Evolutionary conservation across 169 alveolate species (phyloP).

Genomic region (Cryptosporidium sp.): DNA sequence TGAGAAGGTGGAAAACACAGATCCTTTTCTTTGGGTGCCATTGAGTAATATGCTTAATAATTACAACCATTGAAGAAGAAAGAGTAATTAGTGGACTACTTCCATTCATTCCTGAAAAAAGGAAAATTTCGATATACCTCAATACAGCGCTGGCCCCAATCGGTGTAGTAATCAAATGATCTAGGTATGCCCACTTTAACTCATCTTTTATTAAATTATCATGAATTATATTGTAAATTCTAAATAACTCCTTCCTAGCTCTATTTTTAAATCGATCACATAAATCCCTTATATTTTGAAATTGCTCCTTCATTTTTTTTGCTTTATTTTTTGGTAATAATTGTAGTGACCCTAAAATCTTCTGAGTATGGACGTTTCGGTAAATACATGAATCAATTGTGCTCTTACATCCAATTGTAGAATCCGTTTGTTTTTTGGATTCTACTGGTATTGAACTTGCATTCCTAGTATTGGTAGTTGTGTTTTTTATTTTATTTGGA

Average conservation of each 20-base stretch:
- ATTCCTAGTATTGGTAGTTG: neutral
- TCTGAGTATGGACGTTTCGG: conserved; percentile 64
- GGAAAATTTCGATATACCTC: conserved; percentile 47
- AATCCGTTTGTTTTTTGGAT: conserved; percentile 13
- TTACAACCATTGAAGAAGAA: conserved; percentile 46
- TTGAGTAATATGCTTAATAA: conserved; percentile 48
- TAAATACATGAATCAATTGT: conserved; percentile 72
- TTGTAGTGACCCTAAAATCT: conserved; percentile 55
- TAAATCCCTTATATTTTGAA: conserved; percentile 55
- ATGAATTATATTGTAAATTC: conserved; percentile 56
- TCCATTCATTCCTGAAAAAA: conserved; percentile 9
- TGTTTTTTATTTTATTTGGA: neutral
- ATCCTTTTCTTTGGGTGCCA: conserved; percentile 72
- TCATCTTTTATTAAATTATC: conserved; percentile 59
- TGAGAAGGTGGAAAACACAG: conserved; percentile 61
- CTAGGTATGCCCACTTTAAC: conserved; percentile 71
- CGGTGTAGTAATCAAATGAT: conserved; percentile 56
- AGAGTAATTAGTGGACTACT: conserved; percentile 18
- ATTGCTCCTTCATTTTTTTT: conserved; percentile 60
- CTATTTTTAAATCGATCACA: conserved; percentile 44
- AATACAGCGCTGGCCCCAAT: conserved; percentile 72
- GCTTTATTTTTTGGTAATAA: conserved; percentile 44
- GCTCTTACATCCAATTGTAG: conserved; percentile 65
- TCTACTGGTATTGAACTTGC: neutral
- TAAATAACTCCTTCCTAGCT: conserved; percentile 70